Conservation (phyloP, 169 alveolate species). For the Plasmodium ovale region DNA sequence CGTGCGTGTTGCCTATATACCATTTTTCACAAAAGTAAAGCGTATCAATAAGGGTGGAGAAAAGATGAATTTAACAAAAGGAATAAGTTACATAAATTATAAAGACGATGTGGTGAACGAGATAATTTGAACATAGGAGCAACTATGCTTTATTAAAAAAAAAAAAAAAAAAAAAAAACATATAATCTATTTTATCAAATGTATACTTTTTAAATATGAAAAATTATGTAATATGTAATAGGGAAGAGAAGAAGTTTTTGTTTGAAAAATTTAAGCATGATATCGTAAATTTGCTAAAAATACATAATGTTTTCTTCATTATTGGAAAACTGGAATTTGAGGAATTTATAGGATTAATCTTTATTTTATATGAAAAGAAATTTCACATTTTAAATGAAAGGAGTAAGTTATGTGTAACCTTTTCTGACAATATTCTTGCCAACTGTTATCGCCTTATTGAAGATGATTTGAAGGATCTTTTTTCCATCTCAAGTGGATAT, state of each 20-base stretch:
- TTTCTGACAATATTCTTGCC: constrained; percentile 22
- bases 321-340: constrained; percentile 54
- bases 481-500: constrained; percentile 12
- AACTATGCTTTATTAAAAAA: too few species aligned
- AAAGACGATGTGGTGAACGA: too few species aligned
- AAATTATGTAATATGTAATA: constrained; percentile 29
- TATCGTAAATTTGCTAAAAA: constrained; percentile 39
- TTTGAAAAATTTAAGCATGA: constrained; percentile 48
- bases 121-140: too few species aligned
- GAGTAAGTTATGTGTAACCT: constrained; percentile 32
- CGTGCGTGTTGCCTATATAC: too few species aligned
- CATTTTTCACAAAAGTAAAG: too few species aligned
- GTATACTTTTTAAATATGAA: constrained; percentile 16
- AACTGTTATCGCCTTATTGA: constrained; percentile 23
- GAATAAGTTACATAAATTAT: too few species aligned
- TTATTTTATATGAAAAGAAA: constrained; percentile 67
- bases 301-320: constrained; percentile 41
- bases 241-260: constrained; percentile 50
- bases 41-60: too few species aligned
- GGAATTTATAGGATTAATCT: constrained; percentile 34
- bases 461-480: constrained; percentile 36
- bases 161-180: too few species aligned
- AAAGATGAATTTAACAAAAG: too few species aligned
- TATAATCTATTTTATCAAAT: too few species aligned
- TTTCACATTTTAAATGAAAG: constrained; percentile 64